phyloP scores from a whole-genome alignment of 2,329 filamentous ascomycete species.

The Cladosporium colombiae region DNA sequence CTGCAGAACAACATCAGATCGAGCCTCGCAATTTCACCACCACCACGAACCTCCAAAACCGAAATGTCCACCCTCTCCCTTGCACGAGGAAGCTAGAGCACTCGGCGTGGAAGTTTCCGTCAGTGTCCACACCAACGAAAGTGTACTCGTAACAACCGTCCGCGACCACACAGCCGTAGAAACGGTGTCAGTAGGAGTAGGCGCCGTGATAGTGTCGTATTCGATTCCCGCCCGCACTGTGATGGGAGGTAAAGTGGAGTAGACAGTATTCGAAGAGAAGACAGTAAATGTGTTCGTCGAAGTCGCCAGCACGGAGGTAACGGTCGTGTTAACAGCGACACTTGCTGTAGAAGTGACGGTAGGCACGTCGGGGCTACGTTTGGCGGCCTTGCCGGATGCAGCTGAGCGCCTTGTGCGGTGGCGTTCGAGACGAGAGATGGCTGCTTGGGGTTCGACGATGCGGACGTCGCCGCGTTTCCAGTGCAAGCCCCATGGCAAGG shows the following conservation, averaged over 20 bases:
- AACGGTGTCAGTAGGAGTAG: conserved; percentile 39
- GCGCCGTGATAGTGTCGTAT: conserved; percentile 38
- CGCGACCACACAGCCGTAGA: conserved; percentile 32
- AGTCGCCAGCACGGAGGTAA: conserved; percentile 25
- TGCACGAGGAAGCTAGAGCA: conserved; percentile 39
- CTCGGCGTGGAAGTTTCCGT: conserved; percentile 40
- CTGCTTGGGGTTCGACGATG: neutral
- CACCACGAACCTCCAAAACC: neutral
- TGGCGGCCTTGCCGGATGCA: conserved; percentile 17
- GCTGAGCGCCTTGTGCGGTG: conserved; percentile 13
- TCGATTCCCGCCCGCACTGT: conserved; percentile 40
- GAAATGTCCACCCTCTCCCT: conserved; percentile 37
- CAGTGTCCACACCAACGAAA: conserved; percentile 35
- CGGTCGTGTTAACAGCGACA: conserved; percentile 35
- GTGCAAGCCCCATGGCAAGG: conserved; percentile 22
- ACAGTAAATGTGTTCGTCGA: conserved; percentile 14
- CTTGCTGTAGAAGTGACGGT: conserved; percentile 38
- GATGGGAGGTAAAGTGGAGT: conserved; percentile 37
- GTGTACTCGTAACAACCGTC: conserved; percentile 36
- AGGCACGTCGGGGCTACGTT: conserved; percentile 41
- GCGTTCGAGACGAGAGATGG: neutral
- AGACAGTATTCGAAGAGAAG: conserved; percentile 21
- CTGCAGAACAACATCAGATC: neutral
- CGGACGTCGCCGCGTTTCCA: conserved; percentile 28
- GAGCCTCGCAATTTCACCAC: neutral